Evolutionary conservation across 805 yeast genomes (phyloP).

Genomic region (Cephaloascus fragrans): DNA sequence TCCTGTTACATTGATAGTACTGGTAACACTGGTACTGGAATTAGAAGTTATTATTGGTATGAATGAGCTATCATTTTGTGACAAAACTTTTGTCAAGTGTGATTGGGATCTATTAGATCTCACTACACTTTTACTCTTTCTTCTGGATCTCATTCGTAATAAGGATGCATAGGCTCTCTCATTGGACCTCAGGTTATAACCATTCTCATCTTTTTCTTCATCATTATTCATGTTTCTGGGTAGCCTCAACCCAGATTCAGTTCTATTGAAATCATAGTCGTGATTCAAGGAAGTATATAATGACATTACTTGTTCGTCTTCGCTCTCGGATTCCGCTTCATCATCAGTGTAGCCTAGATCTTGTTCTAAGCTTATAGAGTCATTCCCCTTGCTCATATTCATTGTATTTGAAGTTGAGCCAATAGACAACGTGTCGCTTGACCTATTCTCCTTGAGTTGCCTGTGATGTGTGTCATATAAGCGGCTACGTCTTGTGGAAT

Average conservation of each 20-base stretch:
- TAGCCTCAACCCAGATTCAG: slow-evolving; percentile 18
- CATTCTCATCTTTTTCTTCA: background rate
- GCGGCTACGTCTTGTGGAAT: background rate
- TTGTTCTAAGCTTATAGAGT: slow-evolving; percentile 5
- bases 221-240: slow-evolving; percentile 15
- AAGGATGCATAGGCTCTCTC: slow-evolving; percentile 62
- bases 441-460: background rate
- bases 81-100: slow-evolving; percentile 3
- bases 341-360: slow-evolving; percentile 2
- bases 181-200: slow-evolving; percentile 26
- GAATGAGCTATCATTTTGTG: slow-evolving; percentile 4
- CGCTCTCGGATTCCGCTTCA: slow-evolving; percentile 30
- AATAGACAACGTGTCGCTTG: background rate
- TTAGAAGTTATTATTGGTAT: slow-evolving; percentile 21
- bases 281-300: slow-evolving; percentile 42
- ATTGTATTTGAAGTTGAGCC: background rate
- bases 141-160: slow-evolving; percentile 47
- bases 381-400: slow-evolving; percentile 4
- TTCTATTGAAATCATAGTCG: slow-evolving; percentile 14
- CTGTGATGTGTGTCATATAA: background rate
- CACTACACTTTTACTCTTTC: slow-evolving; percentile 39
- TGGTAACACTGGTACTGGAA: slow-evolving; percentile 10
- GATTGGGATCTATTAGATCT: slow-evolving; percentile 14
- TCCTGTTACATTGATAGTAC: slow-evolving; percentile 4
- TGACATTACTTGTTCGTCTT: slow-evolving; percentile 65